phyloP scores from a whole-genome alignment of 176 grass and related monocot genomes.

The Melocanna baccifera region DNA sequence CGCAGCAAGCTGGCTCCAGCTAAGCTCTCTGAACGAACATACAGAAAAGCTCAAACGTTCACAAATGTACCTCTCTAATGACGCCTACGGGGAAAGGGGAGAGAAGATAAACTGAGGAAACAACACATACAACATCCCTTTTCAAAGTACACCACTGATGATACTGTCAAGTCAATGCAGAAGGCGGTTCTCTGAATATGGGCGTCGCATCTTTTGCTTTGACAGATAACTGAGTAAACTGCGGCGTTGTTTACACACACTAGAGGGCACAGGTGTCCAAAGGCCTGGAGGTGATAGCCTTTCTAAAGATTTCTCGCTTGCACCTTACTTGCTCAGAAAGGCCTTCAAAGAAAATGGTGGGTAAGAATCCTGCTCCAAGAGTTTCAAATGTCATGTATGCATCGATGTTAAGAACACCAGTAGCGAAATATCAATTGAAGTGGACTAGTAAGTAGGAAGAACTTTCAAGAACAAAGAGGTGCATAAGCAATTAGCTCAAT shows the following conservation, averaged over 20 bases:
- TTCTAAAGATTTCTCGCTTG: conserved; percentile 1
- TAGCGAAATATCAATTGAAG: not conserved
- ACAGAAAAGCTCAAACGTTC: not conserved
- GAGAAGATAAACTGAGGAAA: not conserved
- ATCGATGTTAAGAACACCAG: not conserved
- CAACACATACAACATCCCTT: conserved; percentile 10
- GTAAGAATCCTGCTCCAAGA: conserved; percentile 79
- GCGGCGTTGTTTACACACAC: not conserved
- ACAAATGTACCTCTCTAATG: conserved; percentile 24
- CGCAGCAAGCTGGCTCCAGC: not conserved
- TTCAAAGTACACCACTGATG: conserved; percentile 30
- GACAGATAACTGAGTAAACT: not conserved
- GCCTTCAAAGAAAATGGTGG: conserved; percentile 86
- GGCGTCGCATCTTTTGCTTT: not conserved
- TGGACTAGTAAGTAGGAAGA: not conserved
- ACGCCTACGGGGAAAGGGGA: not conserved
- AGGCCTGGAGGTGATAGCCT: not conserved
- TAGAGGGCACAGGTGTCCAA: not conserved
- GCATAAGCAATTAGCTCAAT: not conserved
- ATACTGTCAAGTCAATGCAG: not conserved
- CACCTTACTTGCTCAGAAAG: conserved; percentile 83
- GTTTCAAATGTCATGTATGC: conserved; percentile 46
- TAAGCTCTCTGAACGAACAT: not conserved
- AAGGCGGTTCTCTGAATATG: conserved; percentile 23
- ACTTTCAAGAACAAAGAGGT: not conserved